Evolutionary conservation across 2,329 filamentous ascomycete genomes (phyloP), one percentile per base, ranked within the genome.

Genomic region (Thelonectria discophora): DNA sequence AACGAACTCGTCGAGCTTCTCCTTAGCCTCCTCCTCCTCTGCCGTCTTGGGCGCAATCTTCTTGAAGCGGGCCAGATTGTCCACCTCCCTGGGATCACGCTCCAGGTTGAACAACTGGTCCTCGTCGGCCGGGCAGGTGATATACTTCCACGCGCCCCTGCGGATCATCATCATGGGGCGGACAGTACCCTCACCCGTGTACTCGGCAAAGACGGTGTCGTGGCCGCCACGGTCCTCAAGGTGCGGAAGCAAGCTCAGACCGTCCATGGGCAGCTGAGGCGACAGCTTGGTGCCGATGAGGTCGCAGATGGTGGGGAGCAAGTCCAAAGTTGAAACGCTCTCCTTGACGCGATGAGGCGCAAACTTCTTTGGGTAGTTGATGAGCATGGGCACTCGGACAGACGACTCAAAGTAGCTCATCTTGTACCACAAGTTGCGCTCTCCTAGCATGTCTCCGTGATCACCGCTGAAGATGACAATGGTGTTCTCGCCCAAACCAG

Each of bases 381-480:
- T 85, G 66, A 97, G 83, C 74, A 97, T 88, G 1, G 94, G 94
- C 20, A 97, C 94, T 27, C 94, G 90, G 47, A 93, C 92, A 12
- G 93, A 97, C 42, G 90, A 90, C 83, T 97, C 94, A 72, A 93
- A 97, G 85, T 95, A 97, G 74, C 88, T 93, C 94, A 97, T 97
- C 84, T 97, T 97, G 83, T 97, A 94, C 94, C 94, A 97, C 48
- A 97, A 81, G 6, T 91, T 91, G 55, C 93, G 89, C 81, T 97
- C 94, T 61, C 94, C 94, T 8, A 97, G 86, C 94, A 97, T 97
- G 77, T 97, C 94, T 58, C 94, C 94, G 73, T 97, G 94, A 75
- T 97, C 94, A 46, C 94, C 93, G 60, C 90, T 94, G 79, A 97
- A 97, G 67, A 97, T 88, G 71, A 97, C 83, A 70, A 97, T 93